These are phyloP conservation scores for Dorcoceras hygrometricum DNA, from an alignment of 257 asterid genomes.

Conservation along the genomic window DNA sequence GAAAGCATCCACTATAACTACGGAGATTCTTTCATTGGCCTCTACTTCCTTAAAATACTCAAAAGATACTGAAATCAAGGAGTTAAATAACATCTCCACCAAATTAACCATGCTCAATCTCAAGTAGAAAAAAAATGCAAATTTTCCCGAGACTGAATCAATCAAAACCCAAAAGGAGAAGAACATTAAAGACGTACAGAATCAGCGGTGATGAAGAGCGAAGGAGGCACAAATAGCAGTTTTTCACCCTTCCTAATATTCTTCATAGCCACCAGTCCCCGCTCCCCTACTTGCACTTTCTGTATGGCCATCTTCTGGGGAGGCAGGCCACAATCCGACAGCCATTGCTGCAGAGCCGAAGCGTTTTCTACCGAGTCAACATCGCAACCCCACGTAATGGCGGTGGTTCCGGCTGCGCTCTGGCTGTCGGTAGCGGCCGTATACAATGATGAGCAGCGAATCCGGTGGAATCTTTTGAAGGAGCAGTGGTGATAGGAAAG, in stretches of 20 bases:
- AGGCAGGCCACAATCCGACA: conserved; percentile 70
- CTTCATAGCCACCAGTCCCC: conserved; percentile 85
- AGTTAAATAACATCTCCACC: too few relatives aligned
- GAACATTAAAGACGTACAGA: conserved; percentile 43
- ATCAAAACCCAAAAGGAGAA: not conserved
- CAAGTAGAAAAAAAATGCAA: not conserved
- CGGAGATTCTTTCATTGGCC: not conserved
- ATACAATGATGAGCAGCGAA: conserved; percentile 48
- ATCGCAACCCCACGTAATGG: conserved; percentile 81
- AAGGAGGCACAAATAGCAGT: conserved; percentile 84
- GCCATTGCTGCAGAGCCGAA: conserved; percentile 70
- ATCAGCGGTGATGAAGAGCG: conserved; percentile 74
- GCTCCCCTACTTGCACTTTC: conserved; percentile 86
- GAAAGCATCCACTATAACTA: not conserved
- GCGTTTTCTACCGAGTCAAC: conserved; percentile 75
- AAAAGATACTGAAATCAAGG: not conserved
- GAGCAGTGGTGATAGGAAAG: conserved; percentile 22
- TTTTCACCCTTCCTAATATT: conserved; percentile 88
- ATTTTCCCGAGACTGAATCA: not conserved
- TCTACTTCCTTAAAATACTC: not conserved
- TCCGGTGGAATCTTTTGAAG: conserved; percentile 35
- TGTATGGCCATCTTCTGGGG: conserved; percentile 77
- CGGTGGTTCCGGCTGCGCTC: conserved; percentile 27
- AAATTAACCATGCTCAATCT: not conserved
- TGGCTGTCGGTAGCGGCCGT: conserved; percentile 35